Base-by-base conservation (phyloP, 495 filamentous ascomycete genomes). In the Recurvomyces mirabilis region DNA sequence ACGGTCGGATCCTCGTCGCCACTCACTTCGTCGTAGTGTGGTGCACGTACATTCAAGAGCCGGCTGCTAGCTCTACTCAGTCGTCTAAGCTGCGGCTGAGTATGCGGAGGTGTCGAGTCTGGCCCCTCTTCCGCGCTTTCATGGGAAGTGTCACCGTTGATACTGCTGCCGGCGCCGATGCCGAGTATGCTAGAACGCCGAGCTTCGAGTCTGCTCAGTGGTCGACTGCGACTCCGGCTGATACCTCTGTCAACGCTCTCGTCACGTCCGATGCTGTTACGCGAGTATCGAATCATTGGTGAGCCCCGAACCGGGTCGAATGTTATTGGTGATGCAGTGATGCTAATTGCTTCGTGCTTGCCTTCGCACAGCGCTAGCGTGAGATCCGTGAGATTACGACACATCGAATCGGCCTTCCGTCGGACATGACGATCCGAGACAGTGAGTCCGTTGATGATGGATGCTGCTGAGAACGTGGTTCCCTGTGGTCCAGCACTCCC, bases 331-430 rank as follows among this genome's bases (percentile, higher is more conserved):
- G 60, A 51, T 30, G 48, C 30, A 17, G 40, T 41, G n/a, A 35
- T 29, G 62, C 33, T 47, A 42, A 38, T 60, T 50, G 51, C 47
- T 13, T 40, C 66, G 43, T 37, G 38, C 48, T 62, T 52, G 38
- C 58, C 70, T 44, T 86, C 81, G 38, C 82, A 81, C 32, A 98
- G 65, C 13, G 86, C 85, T 29, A 98, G 72, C 57, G 85, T 94
- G 18, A 98, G 69, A 56, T 98, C 91, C 1, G 91, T 96, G 44
- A 98, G 64, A 52, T 82, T 88, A 36, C 91, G 76, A 63, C 93
- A 96, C 60, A 96, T 74, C 55, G 81, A 88, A 58, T 96, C 91
- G 22, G 84, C 84, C 59, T 94, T 96, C 43, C 89, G 75, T 29
- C 84, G 76, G 22, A 94, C 71, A 52, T 87, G 82, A 37, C 89